phyloP scores from a whole-genome alignment of 305 asterid genomes.

The Plantago coronopus region DNA sequence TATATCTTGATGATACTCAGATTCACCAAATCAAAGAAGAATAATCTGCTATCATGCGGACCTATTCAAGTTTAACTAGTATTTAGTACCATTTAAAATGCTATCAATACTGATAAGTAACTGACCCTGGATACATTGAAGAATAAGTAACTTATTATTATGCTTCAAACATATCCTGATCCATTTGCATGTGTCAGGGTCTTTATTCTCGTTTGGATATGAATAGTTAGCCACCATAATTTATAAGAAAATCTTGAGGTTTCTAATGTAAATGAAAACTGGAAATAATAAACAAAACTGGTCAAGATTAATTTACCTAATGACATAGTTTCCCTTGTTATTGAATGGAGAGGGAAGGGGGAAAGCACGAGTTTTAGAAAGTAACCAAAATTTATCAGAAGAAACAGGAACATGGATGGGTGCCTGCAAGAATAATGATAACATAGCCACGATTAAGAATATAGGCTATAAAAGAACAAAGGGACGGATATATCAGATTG shows the following conservation, averaged over 20 bases:
- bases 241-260: too few species aligned
- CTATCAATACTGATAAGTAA: too few species aligned
- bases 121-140: too few species aligned
- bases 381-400: slow-evolving; percentile 89
- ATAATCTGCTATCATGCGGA: neutral
- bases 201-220: too few species aligned
- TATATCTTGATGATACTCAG: neutral
- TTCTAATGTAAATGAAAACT: too few species aligned
- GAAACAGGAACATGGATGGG: slow-evolving; percentile 85
- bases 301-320: slow-evolving; percentile 47
- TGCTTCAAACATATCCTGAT: too few species aligned
- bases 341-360: slow-evolving; percentile 84
- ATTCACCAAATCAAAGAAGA: neutral
- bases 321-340: slow-evolving; percentile 84
- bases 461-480: neutral
- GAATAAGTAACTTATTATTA: too few species aligned
- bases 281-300: too few species aligned
- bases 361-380: slow-evolving; percentile 58
- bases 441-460: slow-evolving; percentile 13
- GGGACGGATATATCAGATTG: neutral
- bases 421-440: slow-evolving; percentile 54
- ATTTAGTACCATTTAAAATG: too few species aligned
- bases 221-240: too few species aligned
- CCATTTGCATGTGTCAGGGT: too few species aligned
- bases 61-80: neutral